Evolutionary conservation across 2,329 filamentous ascomycete species (phyloP).

Genomic region (Dactylellina leptospora): DNA sequence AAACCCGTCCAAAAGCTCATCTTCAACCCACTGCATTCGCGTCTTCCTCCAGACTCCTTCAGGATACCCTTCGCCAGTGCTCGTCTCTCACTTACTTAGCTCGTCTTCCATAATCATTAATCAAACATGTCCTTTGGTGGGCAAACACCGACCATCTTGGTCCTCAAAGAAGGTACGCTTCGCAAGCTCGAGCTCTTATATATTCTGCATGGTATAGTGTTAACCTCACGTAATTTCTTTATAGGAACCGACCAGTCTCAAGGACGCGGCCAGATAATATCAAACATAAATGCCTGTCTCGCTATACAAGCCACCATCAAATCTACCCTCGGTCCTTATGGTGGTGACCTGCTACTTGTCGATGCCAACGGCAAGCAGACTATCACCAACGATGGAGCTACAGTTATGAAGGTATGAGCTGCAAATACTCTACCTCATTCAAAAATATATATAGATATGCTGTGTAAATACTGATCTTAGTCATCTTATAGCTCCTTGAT

Average conservation of each 20-base stretch:
- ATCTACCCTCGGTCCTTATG: constrained; percentile 93
- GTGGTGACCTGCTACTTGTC: constrained; percentile 93
- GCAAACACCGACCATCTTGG: constrained; percentile 96
- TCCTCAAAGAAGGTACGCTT: constrained; percentile 90
- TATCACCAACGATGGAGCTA: constrained; percentile 98
- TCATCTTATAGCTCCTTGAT: constrained; percentile 77
- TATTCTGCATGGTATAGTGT: neutral
- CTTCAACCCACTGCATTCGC: constrained; percentile 8
- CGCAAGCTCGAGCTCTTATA: neutral
- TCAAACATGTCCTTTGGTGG: constrained; percentile 89
- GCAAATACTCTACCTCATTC: neutral
- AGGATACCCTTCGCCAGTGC: neutral
- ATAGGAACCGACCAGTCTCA: constrained; percentile 95
- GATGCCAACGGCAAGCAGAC: constrained; percentile 95
- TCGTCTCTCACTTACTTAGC: neutral
- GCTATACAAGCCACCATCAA: constrained; percentile 96
- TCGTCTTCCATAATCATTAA: constrained; percentile 1
- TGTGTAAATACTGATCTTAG: neutral
- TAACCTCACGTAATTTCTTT: neutral
- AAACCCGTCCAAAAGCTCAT: neutral
- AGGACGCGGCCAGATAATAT: constrained; percentile 93
- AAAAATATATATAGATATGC: neutral
- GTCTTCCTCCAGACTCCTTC: constrained; percentile 2
- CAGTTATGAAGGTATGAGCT: constrained; percentile 87
- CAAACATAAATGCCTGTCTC: constrained; percentile 98